Conservation (phyloP, 176 grass and related monocot species). For the Tillandsia leiboldiana region DNA sequence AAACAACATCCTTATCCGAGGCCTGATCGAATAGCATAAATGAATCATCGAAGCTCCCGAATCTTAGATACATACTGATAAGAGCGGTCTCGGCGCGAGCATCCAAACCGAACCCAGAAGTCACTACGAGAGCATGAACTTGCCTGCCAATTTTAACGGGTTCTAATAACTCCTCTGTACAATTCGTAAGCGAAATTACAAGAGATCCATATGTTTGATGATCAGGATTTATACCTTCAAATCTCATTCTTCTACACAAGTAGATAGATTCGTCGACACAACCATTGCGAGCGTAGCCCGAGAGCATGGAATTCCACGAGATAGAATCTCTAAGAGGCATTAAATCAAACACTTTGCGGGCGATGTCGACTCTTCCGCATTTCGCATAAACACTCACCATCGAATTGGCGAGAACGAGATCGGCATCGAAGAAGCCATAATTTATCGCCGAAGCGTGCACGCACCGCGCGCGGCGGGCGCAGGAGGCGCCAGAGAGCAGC, state of each 20-base stretch:
- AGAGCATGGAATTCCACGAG: constrained; percentile 21
- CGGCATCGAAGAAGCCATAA: constrained; percentile 1
- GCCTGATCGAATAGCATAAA: constrained; percentile 2
- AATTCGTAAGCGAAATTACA: not conserved
- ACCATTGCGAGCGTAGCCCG: constrained; percentile 6
- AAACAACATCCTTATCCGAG: constrained; percentile 12
- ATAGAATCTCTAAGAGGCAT: constrained; percentile 14
- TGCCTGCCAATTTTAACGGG: not conserved
- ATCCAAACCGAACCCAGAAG: not conserved
- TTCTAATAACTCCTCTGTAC: not conserved
- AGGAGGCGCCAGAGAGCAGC: not conserved
- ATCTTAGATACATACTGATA: constrained; percentile 12
- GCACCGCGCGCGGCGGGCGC: constrained; percentile 5
- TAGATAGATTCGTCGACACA: not conserved
- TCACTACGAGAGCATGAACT: constrained; percentile 6
- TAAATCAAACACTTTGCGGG: constrained; percentile 15
- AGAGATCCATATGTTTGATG: constrained; percentile 15
- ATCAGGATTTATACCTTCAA: constrained; percentile 12
- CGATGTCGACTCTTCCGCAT: constrained; percentile 4
- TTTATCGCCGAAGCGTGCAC: constrained; percentile 3
- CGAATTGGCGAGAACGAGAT: constrained; percentile 17
- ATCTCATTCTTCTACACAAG: constrained; percentile 11
- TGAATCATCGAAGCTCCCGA: constrained; percentile 2
- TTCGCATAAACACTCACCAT: constrained; percentile 6
- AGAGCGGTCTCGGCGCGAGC: constrained; percentile 7